Base-by-base conservation (phyloP, 495 filamentous ascomycete species). In the Usnea hakonensis region DNA sequence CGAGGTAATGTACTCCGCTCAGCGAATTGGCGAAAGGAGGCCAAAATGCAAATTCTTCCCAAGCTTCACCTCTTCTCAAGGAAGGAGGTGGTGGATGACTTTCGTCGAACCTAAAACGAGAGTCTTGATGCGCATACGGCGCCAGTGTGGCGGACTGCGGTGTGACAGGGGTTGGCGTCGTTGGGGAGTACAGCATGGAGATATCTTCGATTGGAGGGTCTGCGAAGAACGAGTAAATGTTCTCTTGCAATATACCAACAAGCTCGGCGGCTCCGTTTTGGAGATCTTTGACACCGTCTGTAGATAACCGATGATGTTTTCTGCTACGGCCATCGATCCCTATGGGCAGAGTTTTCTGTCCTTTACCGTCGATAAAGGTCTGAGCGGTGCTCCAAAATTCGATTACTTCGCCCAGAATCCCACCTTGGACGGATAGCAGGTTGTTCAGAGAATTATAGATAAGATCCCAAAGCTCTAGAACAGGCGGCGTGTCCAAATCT, bases 21-120 rank as follows among this genome's bases (percentile, higher is more conserved):
- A 98, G 73, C 0, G 91, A 91, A 69, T 96, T 97, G 7, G 91
- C 87, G 67, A 87, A 87, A 0, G 94, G 94, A 2, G 95, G 91
- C 90, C 95, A 96, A 74, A 98, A 98, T 1, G 94, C 93, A 75
- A 87, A 97, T 52, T 89, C 92, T 73, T 97, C 95, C 89, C 91
- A 91, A 7, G 87, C 66, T 68, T 95, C 90, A 37, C 90, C 91
- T 38, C 79, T 78, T 65, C 78, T 86, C 2, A 90, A 88, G 1
- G 85, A 88, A 2, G 85, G 83, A n/a, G 90, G 87, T 8, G 90
- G 90, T 3, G 86, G 74, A 59, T 90, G 90, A 64, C 83, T 87
- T 0, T 84, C 77, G 70, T 93, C 89, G 60, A 95, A 83, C 43
- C 86, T 88, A 71, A 95, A 92, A 13, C 87, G 82, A 16, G 87